Evolutionary conservation across 495 filamentous ascomycete species (phyloP).

Genomic region (Penicillium flavigenum): DNA sequence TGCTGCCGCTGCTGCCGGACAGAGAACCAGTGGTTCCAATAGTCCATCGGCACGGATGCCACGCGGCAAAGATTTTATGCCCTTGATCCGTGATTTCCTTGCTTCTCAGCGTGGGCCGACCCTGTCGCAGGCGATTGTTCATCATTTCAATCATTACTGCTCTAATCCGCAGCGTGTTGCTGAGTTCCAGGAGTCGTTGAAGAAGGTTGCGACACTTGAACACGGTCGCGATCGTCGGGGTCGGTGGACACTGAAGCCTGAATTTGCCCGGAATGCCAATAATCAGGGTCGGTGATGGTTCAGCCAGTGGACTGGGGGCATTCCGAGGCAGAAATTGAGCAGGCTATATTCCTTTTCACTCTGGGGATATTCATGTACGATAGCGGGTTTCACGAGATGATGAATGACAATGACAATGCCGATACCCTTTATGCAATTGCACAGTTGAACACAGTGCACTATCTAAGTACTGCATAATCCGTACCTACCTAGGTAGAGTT

Average conservation of each 20-base stretch:
- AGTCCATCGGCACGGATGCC: constrained; percentile 28
- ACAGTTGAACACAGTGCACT: not conserved
- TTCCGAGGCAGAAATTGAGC: not conserved
- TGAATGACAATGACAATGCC: constrained; percentile 4
- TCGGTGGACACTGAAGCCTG: constrained; percentile 61
- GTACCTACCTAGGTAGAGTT: too few species aligned
- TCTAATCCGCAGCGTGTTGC: constrained; percentile 51
- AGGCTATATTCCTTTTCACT: not conserved
- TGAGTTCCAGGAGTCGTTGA: constrained; percentile 65
- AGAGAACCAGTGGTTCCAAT: constrained; percentile 31
- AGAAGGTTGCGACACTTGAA: constrained; percentile 55
- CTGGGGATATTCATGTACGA: constrained; percentile 10
- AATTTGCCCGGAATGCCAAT: constrained; percentile 40
- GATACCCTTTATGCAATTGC: not conserved
- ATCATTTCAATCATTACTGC: constrained; percentile 72
- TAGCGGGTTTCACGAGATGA: constrained; percentile 8
- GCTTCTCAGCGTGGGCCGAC: constrained; percentile 66
- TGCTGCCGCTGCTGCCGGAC: constrained; percentile 25
- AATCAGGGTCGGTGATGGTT: not conserved
- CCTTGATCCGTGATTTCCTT: constrained; percentile 73
- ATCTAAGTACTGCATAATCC: not conserved
- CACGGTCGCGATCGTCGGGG: constrained; percentile 55
- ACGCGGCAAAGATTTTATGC: constrained; percentile 58
- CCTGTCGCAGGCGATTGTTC: constrained; percentile 71
- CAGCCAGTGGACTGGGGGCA: not conserved